phyloP scores from a whole-genome alignment of 768 basidiomycete species.

The Xerocomus potaroensis region DNA sequence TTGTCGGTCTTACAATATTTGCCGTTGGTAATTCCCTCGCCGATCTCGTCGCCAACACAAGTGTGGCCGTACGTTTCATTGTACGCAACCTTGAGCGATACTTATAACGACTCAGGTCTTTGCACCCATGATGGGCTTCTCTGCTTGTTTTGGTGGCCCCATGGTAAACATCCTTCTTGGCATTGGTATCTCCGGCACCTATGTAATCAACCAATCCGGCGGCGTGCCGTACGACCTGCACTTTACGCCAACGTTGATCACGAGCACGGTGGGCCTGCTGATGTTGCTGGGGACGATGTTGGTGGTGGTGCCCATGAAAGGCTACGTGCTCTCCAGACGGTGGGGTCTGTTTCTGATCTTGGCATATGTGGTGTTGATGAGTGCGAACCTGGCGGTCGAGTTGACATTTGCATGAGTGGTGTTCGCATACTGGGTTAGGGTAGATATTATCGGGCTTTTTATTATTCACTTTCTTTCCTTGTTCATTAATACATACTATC shows the following conservation, averaged over 20 bases:
- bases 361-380: conserved; percentile 75
- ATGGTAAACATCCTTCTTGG: conserved; percentile 92
- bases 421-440: no score
- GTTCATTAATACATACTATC: not conserved
- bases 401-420: conserved; percentile 26
- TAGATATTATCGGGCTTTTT: no score
- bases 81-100: no score
- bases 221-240: conserved; percentile 61
- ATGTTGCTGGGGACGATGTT: conserved; percentile 69
- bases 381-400: conserved; percentile 76
- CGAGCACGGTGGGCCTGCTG: conserved; percentile 81
- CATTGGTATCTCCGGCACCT: conserved; percentile 87
- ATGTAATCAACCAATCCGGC: conserved; percentile 63
- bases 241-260: conserved; percentile 79
- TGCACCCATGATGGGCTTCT: conserved; percentile 92
- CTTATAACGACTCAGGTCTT: conserved; percentile 51
- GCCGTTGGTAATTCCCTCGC: conserved; percentile 95
- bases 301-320: conserved; percentile 80
- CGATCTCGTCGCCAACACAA: conserved; percentile 95
- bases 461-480: no score
- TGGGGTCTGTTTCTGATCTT: conserved; percentile 82
- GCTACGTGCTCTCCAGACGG: conserved; percentile 68
- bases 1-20: conserved; percentile 95
- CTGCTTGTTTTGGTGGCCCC: conserved; percentile 90
- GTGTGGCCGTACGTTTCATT: conserved; percentile 68